phyloP scores from a whole-genome alignment of 768 basidiomycete genomes.

The Calocybe gangraenosa region DNA sequence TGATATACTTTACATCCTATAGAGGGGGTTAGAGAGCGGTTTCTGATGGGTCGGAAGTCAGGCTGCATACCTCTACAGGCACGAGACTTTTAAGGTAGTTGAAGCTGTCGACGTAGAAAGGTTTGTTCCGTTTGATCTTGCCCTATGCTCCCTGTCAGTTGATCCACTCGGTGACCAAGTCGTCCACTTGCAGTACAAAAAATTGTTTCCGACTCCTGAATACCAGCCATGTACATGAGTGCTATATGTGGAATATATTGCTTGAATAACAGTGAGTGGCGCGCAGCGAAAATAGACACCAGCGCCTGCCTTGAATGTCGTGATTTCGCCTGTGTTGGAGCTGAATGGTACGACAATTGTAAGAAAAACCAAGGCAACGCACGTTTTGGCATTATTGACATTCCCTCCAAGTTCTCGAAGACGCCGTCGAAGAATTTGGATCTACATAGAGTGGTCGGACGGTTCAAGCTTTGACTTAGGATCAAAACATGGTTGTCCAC shows the following conservation, averaged over 20 bases:
- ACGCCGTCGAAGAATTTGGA: slow-evolving; percentile 61
- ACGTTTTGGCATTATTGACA: slow-evolving; percentile 51
- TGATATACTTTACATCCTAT: slow-evolving; percentile 63
- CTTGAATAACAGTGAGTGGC: slow-evolving; percentile 19
- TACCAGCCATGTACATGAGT: slow-evolving; percentile 35
- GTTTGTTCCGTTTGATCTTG: slow-evolving; percentile 57
- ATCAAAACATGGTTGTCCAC: slow-evolving; percentile 14
- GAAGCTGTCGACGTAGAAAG: slow-evolving; percentile 63
- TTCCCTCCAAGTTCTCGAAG: slow-evolving; percentile 63
- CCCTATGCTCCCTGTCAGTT: slow-evolving; percentile 34
- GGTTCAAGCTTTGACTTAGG: slow-evolving; percentile 2
- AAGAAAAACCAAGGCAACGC: slow-evolving; percentile 10
- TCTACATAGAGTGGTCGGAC: slow-evolving; percentile 25
- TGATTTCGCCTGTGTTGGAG: slow-evolving; percentile 33
- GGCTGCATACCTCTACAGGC: slow-evolving; percentile 40
- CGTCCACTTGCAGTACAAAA: slow-evolving; percentile 36
- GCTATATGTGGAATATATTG: slow-evolving; percentile 44
- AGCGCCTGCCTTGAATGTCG: slow-evolving; percentile 44
- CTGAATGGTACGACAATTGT: slow-evolving; percentile 4
- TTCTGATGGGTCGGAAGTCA: background rate
- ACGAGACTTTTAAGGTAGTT: slow-evolving; percentile 56
- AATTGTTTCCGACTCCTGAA: slow-evolving; percentile 33
- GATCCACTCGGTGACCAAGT: background rate
- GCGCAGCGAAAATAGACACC: slow-evolving; percentile 2
- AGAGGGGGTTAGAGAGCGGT: slow-evolving; percentile 7